Evolutionary conservation across 257 asterid species (phyloP).

Genomic region (Echium plantagineum): DNA sequence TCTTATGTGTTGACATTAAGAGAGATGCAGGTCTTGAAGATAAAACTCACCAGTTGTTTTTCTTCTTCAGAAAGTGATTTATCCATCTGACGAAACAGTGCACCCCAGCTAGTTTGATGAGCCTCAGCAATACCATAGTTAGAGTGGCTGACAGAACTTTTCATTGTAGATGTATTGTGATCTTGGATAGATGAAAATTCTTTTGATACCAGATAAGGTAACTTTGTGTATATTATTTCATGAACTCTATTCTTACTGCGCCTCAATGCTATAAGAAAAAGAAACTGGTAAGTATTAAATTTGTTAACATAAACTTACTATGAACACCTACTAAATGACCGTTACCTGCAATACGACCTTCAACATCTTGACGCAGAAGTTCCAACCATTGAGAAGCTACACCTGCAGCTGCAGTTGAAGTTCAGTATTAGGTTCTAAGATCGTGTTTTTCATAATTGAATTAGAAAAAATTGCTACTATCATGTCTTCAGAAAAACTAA

Average conservation of each 20-base stretch:
- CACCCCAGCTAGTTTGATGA: conserved; percentile 57
- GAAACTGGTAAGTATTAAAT: conserved; percentile 11
- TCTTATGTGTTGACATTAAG: neutral
- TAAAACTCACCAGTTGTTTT: conserved; percentile 47
- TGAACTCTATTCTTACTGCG: conserved; percentile 79
- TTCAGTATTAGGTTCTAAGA: neutral
- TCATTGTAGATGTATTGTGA: conserved; percentile 14
- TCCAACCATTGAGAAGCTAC: conserved; percentile 97
- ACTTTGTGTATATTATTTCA: conserved; percentile 51
- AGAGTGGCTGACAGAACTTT: conserved; percentile 14
- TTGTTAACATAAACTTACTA: neutral
- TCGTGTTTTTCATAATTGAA: neutral
- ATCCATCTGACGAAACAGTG: conserved; percentile 66
- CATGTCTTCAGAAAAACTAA: too few species aligned
- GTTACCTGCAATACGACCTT: conserved; percentile 79
- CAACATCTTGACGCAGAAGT: conserved; percentile 74
- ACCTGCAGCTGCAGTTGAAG: conserved; percentile 58
- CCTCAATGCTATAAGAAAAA: conserved; percentile 53
- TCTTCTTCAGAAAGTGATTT: conserved; percentile 77
- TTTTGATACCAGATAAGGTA: conserved; percentile 53
- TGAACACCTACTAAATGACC: conserved; percentile 5
- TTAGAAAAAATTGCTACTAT: neutral
- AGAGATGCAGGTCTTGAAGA: neutral
- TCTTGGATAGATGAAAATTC: conserved; percentile 52
- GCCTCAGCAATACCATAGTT: conserved; percentile 34